Evolutionary conservation across 768 basidiomycete genomes (phyloP).

Genomic region (Psilocybe tampanensis): DNA sequence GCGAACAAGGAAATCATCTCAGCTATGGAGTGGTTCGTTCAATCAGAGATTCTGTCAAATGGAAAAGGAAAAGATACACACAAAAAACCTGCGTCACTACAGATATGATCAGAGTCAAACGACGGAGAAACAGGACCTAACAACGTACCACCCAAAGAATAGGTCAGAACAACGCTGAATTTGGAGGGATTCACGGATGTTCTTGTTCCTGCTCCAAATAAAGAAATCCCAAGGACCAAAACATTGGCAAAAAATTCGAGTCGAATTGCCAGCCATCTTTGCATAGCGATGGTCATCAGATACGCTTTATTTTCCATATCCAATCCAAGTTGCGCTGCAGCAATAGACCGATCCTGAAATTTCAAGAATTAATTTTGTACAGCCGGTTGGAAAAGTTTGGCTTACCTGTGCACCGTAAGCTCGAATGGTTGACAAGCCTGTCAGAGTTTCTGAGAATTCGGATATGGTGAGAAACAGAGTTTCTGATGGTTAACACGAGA

Average conservation of each 20-base stretch:
- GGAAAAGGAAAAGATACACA: constrained; percentile 27
- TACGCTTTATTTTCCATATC: constrained; percentile 66
- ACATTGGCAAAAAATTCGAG: constrained; percentile 69
- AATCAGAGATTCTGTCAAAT: neutral
- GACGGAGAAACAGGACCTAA: neutral
- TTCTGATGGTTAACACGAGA: neutral
- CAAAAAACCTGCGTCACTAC: constrained; percentile 57
- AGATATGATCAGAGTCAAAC: neutral
- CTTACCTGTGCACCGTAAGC: constrained; percentile 57
- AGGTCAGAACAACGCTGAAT: constrained; percentile 63
- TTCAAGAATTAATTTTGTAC: neutral
- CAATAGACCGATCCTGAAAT: constrained; percentile 47
- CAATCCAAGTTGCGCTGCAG: constrained; percentile 52
- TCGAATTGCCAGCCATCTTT: constrained; percentile 64
- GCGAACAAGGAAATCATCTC: constrained; percentile 60
- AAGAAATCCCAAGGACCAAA: constrained; percentile 67
- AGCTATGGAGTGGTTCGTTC: constrained; percentile 32
- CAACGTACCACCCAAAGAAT: constrained; percentile 51
- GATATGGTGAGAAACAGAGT: neutral
- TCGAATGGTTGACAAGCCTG: constrained; percentile 64
- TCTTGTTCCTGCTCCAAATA: constrained; percentile 69
- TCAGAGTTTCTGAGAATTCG: constrained; percentile 64
- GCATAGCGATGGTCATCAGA: constrained; percentile 65
- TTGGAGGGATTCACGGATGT: constrained; percentile 57
- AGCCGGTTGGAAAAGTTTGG: neutral